phyloP scores from a whole-genome alignment of 768 basidiomycete genomes.

The Dioszegia crocea region DNA sequence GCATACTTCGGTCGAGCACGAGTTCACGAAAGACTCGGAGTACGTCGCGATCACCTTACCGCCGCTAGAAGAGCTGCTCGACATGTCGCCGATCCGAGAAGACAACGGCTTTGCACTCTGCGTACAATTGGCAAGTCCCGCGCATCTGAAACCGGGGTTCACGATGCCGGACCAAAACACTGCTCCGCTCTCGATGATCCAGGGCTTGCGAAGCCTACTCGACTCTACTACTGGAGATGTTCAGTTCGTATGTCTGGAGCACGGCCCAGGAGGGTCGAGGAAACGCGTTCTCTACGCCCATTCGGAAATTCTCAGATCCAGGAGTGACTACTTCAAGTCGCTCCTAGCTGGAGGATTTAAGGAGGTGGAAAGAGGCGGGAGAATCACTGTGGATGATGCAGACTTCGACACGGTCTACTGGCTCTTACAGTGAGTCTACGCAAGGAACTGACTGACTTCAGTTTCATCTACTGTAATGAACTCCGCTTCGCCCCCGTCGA shows the following conservation, averaged over 20 bases:
- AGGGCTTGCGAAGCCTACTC: slow-evolving; percentile 63
- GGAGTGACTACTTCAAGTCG: slow-evolving; percentile 75
- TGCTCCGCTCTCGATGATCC: slow-evolving; percentile 62
- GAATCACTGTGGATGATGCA: slow-evolving; percentile 68
- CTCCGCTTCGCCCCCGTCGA: slow-evolving; percentile 66
- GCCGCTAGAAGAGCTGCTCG: slow-evolving; percentile 59
- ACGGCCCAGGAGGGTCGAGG: slow-evolving; percentile 56
- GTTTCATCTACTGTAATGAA: slow-evolving; percentile 66
- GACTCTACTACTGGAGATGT: slow-evolving; percentile 74
- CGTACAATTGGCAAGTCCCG: slow-evolving; percentile 66
- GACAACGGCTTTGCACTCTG: slow-evolving; percentile 69
- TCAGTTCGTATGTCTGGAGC: slow-evolving; percentile 68
- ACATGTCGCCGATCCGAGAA: slow-evolving; percentile 57
- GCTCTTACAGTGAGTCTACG: slow-evolving; percentile 66
- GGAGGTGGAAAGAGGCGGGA: slow-evolving; percentile 55
- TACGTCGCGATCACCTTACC: slow-evolving; percentile 72
- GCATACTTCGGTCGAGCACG: slow-evolving; percentile 70
- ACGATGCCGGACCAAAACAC: slow-evolving; percentile 64
- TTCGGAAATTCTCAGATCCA: slow-evolving; percentile 65
- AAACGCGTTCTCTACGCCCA: slow-evolving; percentile 75
- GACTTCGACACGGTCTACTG: slow-evolving; percentile 75
- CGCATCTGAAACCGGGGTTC: slow-evolving; percentile 57
- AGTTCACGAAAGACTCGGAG: slow-evolving; percentile 66
- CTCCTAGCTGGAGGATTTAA: slow-evolving; percentile 68
- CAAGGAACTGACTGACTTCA: no score